Evolutionary conservation across 192 early-diverging fungal species (phyloP).

Genomic region (Entrophospora sp.): DNA sequence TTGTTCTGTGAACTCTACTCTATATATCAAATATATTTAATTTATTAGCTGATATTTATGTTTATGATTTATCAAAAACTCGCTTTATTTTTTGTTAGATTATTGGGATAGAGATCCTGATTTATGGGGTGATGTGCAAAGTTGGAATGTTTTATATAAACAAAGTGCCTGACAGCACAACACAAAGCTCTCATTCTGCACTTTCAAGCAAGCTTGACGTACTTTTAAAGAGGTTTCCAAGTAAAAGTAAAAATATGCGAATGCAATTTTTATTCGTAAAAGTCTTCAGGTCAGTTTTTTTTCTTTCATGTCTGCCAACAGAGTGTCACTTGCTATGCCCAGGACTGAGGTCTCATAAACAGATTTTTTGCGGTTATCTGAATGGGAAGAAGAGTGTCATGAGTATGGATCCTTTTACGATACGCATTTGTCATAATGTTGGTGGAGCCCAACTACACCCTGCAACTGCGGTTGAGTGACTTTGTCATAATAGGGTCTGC

Average conservation of each 20-base stretch:
- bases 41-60: too few relatives aligned
- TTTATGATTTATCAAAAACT: not conserved
- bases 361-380: not conserved
- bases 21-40: too few relatives aligned
- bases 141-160: not conserved
- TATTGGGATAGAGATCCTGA: conserved; percentile 2
- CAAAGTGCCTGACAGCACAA: not conserved
- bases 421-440: not conserved
- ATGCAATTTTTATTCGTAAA: conserved; percentile 3
- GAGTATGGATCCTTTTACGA: not conserved
- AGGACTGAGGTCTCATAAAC: not conserved
- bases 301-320: not conserved
- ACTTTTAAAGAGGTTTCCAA: not conserved
- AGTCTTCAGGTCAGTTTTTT: conserved; percentile 7
- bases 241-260: not conserved
- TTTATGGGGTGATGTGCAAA: conserved; percentile 5
- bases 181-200: conserved; percentile 4
- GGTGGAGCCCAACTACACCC: not conserved
- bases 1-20: too few relatives aligned
- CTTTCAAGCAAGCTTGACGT: not conserved
- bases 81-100: conserved; percentile 4
- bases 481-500: not conserved
- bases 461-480: not conserved
- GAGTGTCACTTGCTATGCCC: not conserved
- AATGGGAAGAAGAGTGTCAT: not conserved